Base-by-base conservation (phyloP, 208 protist species). In the Vickermania ingenoplastis region DNA sequence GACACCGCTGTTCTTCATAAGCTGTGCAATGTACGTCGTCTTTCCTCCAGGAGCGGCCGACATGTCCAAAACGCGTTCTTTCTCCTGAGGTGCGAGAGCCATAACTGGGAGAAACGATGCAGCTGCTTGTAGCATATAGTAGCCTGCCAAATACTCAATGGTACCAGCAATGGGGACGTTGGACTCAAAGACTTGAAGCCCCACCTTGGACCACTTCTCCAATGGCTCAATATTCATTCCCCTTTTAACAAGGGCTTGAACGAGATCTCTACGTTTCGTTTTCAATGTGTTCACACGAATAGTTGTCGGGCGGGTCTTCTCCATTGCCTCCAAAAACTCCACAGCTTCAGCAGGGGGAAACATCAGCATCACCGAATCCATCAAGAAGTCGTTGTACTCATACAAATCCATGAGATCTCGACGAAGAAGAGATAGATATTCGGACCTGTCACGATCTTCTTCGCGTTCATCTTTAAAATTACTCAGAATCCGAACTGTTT, bases 251-350 rank as follows among this genome's bases (percentile, higher is more conserved):
- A 99, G 84, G 22, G 87, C 73, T 74, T 97, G 92, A 0, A 95
- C 94, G 1, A 99, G 68, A 57, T 99, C 98, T 31, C 94, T 82
- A 26, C 98, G 86, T 57, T 96, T 91, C 45, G 75, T 73, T 67
- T 99, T 99, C 23, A 99, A 78, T 14, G 97, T 98, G 82, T 99
- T 99, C 14, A 95, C 87, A 57, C 98, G 88, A 61, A 99, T 98
- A 1, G 97, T 99, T 5, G 99, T 76, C 13, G 98, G 98, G n/a
- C 98, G 81, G 45, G 85, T 90, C 53, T 84, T 86, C 67, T 99
- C 97, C 80, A 97, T 98, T 21, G 97, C 96, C 75, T 99, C 97
- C 28, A 99, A 64, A 57, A 99, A 99, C 62, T 98, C 87, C 27
- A 98, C 64, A 30, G 90, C 81, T 70, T 98, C 96, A 52, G 70